Base-by-base conservation (phyloP, 2,329 filamentous ascomycete species). In the Xylariaceae sp. region DNA sequence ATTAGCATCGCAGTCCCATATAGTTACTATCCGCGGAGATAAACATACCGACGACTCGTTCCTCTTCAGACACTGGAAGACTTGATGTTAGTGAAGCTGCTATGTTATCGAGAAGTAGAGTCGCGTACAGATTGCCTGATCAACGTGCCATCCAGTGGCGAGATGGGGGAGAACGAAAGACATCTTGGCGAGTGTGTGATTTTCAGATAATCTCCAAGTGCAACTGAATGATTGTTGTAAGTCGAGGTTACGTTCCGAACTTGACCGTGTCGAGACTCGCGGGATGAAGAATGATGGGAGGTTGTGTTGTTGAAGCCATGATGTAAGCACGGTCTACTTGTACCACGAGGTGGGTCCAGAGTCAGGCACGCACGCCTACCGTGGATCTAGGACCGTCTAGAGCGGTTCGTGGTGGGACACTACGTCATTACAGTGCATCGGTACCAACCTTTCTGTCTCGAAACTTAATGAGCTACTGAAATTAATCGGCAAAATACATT, bases 131-230 rank as follows among this genome's bases (percentile, higher is more conserved):
- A 97, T 97, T 64, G 92, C 92, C 77, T 97, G 92, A 80, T 97
- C 94, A 71, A 99, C 94, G 75, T 99, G 94, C 94, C 93, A 99
- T 74, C 90, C 94, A 48, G 89, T 92, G 68, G 85, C 84, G 51
- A 99, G 83, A 75, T 97, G 93, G 51, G 93, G 93, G 56, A 99
- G 86, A 53, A 96, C 89, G 64, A 97, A 89, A 69, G 92, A 96
- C 81, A 84, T 84, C 8, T 45, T 60, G 57, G 34, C n/a, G 2
- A 7, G 48, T 18, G 15, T 34, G 18, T 30, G 39, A 13, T n/a
- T 9, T 18, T n/a, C 15, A 34, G 11, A 15, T 10, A 23, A 13
- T 6, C 9, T 41, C 37, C 13, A 2, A 41, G 9, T 41, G 9
- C 9, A 9, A 13, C 37, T 41, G 37, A 41, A 41, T 30, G 23